Evolutionary conservation across 306 rosid species (phyloP).

Genomic region (Chamaecrista fasciculata): DNA sequence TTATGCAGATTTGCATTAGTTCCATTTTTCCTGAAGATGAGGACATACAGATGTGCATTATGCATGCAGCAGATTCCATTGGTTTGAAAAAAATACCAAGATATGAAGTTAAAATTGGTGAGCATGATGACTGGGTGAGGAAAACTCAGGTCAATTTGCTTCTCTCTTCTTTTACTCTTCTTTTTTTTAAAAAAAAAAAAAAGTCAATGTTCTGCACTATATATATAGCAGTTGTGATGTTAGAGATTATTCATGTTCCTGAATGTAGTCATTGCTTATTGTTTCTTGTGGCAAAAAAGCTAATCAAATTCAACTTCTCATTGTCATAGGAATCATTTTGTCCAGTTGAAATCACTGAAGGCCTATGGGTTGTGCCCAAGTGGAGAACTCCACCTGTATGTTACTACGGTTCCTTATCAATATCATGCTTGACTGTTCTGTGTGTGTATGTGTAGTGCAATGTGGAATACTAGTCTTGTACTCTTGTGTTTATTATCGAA

Average conservation of each 20-base stretch:
- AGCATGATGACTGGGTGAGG: slow-evolving; percentile 72
- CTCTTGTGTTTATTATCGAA: neutral
- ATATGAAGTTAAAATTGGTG: slow-evolving; percentile 58
- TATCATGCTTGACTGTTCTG: neutral
- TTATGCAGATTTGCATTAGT: slow-evolving; percentile 59
- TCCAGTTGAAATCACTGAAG: slow-evolving; percentile 65
- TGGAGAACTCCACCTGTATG: slow-evolving; percentile 82
- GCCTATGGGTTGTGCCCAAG: slow-evolving; percentile 83
- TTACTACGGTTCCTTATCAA: neutral
- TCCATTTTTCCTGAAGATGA: slow-evolving; percentile 64
- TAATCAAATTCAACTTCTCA: slow-evolving; percentile 11
- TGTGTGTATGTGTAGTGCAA: neutral
- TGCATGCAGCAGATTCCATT: slow-evolving; percentile 70
- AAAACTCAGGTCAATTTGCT: slow-evolving; percentile 60
- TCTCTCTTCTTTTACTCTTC: slow-evolving; percentile 16
- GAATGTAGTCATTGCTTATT: slow-evolving; percentile 4
- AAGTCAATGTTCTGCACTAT: neutral
- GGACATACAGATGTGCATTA: slow-evolving; percentile 59
- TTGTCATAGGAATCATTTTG: slow-evolving; percentile 65
- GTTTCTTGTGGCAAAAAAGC: slow-evolving; percentile 17
- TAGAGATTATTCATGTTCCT: slow-evolving; percentile 17
- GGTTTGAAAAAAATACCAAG: slow-evolving; percentile 74
- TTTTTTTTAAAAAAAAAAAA: no score
- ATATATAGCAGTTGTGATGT: neutral
- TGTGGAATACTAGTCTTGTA: neutral